Base-by-base conservation (phyloP, 2,329 filamentous ascomycete genomes). In the Paracamarosporium sp. region DNA sequence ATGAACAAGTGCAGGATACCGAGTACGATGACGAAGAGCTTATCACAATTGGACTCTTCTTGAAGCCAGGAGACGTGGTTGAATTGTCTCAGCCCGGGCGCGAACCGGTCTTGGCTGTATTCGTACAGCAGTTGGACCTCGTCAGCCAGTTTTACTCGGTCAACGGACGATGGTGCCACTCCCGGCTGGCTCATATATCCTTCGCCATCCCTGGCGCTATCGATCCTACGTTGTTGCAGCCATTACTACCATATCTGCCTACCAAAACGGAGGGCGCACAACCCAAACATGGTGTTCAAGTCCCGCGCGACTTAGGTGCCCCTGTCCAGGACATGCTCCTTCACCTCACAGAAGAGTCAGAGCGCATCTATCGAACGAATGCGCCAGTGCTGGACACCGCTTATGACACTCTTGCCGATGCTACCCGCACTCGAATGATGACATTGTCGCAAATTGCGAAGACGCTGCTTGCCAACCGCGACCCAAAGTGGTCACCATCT, bases 201-300 rank as follows among this genome's bases (percentile, higher is more conserved):
- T 86, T 82, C 64, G 76, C 81, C 9, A 74, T 86, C 11, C 80
- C 82, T 46, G 73, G 75, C 24, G 85, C 83, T 62, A 77, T 83
- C 9, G 71, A 81, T 27, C 74, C 73, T 1, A 70, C 79, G 27
- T 60, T 81, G 25, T 61, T 88, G 3, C 66, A 79, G 12, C 76
- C 80, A 1, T 67, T 88, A 3, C 56, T 83, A 9, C 79, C 82
- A 4, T 82, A 83, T 66, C 74, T 88, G 3, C 86, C 86, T 0
- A 74, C 72, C 5, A 73, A 76, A 46, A 66, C 61, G 5, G 54
- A 50, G 6, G 57, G 57, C 22, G 63, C 62, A 5, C 47, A 61
- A 27, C 61, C 75, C 8, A 68, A 71, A 3, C 62, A 71, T 45
- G 71, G 76, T 40, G 60, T 80, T 1, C 75, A 76, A 40, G 76